These are phyloP conservation scores for Arachnomyces sp. DNA, from an alignment of 2,329 filamentous ascomycete genomes.

Conservation along the genomic window DNA sequence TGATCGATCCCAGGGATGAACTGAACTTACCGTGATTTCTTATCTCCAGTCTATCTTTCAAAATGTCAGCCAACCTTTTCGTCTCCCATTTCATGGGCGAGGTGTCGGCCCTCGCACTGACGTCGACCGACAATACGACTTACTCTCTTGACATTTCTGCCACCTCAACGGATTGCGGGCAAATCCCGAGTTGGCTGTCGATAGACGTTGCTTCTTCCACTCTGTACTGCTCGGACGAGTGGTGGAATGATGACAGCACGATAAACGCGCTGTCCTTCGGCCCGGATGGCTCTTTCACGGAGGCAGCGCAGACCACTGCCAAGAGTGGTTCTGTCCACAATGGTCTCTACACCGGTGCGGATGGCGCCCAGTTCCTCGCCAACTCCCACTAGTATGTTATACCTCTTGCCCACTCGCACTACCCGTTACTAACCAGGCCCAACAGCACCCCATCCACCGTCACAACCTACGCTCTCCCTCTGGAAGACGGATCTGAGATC, in stretches of 20 bases:
- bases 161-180: slow-evolving; percentile 17
- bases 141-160: too few species aligned
- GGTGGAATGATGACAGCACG: slow-evolving; percentile 25
- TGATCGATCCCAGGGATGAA: slow-evolving; percentile 17
- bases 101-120: too few species aligned
- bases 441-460: slow-evolving; percentile 13
- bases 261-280: slow-evolving; percentile 30
- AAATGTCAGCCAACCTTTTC: slow-evolving; percentile 17
- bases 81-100: too few species aligned
- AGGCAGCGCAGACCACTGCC: slow-evolving; percentile 2
- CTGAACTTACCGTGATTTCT: too few species aligned
- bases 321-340: slow-evolving; percentile 14
- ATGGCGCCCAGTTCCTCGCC: slow-evolving; percentile 10
- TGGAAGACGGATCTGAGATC: not conserved
- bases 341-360: slow-evolving; percentile 14
- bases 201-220: slow-evolving; percentile 28
- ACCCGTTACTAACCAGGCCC: not conserved
- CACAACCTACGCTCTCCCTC: slow-evolving; percentile 17
- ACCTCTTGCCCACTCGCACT: slow-evolving; percentile 7
- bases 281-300: slow-evolving; percentile 15
- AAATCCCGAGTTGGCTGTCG: slow-evolving; percentile 41
- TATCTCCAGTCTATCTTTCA: slow-evolving; percentile 1
- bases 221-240: slow-evolving; percentile 42
- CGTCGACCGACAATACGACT: too few species aligned
- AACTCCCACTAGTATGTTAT: slow-evolving; percentile 15